A percentile compares a stretch with the other conserved stretches of the same genome.
Evolutionary conservation across 768 basidiomycete species (phyloP).

Genomic region (Tricholoma terreum): DNA sequence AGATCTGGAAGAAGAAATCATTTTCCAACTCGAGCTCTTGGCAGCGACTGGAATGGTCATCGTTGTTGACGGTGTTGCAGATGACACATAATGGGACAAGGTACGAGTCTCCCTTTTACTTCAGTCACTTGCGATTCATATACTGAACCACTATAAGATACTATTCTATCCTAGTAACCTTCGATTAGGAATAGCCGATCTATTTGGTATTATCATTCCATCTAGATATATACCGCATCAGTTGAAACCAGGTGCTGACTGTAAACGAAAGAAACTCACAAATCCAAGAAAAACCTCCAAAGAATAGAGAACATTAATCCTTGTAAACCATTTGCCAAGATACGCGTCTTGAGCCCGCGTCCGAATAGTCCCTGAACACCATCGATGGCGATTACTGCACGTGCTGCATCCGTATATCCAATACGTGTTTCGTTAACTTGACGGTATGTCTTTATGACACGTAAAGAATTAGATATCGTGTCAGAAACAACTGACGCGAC

Average conservation of each 20-base stretch:
- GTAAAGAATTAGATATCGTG: constrained; percentile 80
- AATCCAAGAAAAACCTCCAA: constrained; percentile 87
- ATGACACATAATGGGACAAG: neutral
- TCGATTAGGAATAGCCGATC: constrained; percentile 1
- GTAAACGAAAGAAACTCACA: constrained; percentile 50
- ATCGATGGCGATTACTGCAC: constrained; percentile 70
- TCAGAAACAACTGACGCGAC: constrained; percentile 83
- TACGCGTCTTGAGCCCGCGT: constrained; percentile 85
- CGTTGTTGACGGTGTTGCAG: constrained; percentile 3
- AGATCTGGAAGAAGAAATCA: constrained; percentile 15
- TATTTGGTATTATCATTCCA: constrained; percentile 16
- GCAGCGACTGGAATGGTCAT: constrained; percentile 18
- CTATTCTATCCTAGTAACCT: neutral
- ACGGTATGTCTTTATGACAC: constrained; percentile 94
- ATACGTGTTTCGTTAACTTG: constrained; percentile 85
- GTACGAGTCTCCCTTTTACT: neutral
- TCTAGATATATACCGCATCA: neutral
- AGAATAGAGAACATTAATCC: constrained; percentile 88
- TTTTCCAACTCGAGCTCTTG: constrained; percentile 15
- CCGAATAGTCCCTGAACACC: constrained; percentile 82
- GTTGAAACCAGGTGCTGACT: neutral
- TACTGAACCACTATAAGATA: neutral
- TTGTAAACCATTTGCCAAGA: constrained; percentile 88
- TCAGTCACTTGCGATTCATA: too few relatives aligned
- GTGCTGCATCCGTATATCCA: constrained; percentile 75